Evolutionary conservation across 441 rosid species (phyloP), one percentile per base, ranked within the genome.

Genomic region (Gossypium laxum): DNA sequence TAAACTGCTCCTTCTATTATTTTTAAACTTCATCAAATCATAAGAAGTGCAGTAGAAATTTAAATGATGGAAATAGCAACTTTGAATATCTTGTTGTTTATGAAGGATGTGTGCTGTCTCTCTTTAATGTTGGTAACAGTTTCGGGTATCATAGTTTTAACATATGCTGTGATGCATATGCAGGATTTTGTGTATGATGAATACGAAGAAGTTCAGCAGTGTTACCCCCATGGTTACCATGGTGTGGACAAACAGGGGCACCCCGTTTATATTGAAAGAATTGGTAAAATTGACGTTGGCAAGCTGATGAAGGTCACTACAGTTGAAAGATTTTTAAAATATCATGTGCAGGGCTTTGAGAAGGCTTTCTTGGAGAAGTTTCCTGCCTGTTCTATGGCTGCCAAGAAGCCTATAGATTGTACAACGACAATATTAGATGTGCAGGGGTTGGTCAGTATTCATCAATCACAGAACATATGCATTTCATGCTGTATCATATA

Each of bases 221-320:
- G 82, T 74, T 93, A 93, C 77, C 97, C 98, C 63, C 96, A 91
- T 77, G 97, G 97, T 75, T 93, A 89, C 80, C 98, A 93, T 82
- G 98, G 97, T 71, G 84, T 91, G 69, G 98, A 93, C 67, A 91
- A 86, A 88, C 91, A 75, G 51, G 98, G 98, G 1, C 80, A 86
- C 19, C 98, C 98, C 69, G 81, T 93, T 21, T 91, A 93, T 73
- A 88, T 93, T 51, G 94, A 93, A 82, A 86, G 89, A 72, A 83
- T 87, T 7, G 97, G 97, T 58, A 85, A 85, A 84, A 74, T 88
- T 76, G 92, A 87, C 45, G 90, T 92, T 10, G 69, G 64, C 81
- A 91, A 87, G 82, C 82, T 93, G 66, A 82, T 93, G 94, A 83
- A 76, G 67, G 84, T 83, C 74, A 93, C 98, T 56, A 86, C 94